These are phyloP conservation scores for Phalaenopsis aphrodite DNA, from an alignment of 106 monocot species.

Conservation along the genomic window DNA sequence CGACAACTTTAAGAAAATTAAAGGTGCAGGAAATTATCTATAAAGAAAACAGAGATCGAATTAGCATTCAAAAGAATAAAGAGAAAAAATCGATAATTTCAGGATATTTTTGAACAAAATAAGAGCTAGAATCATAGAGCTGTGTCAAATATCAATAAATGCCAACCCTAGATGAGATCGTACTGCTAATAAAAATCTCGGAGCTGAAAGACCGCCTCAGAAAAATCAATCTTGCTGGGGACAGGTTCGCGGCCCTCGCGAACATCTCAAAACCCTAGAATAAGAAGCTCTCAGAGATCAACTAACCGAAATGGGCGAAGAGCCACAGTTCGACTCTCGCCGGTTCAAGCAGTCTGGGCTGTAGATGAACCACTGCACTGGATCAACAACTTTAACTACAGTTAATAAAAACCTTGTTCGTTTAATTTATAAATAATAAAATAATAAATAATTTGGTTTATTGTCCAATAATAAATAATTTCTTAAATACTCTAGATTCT, in stretches of 20 bases:
- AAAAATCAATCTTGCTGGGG: background rate
- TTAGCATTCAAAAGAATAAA: background rate
- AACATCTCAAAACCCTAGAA: constrained; percentile 8
- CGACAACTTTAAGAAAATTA: background rate
- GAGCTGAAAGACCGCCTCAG: constrained; percentile 18
- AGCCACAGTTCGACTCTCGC: too few species aligned
- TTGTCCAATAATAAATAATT: too few species aligned
- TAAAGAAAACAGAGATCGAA: background rate
- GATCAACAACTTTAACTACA: too few species aligned
- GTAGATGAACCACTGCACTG: too few species aligned
- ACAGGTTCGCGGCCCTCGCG: background rate
- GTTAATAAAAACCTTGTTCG: too few species aligned
- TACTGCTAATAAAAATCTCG: constrained; percentile 28
- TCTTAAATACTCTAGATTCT: too few species aligned
- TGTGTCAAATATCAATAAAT: background rate
- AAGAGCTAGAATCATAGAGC: background rate
- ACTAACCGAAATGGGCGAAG: background rate
- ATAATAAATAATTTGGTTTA: too few species aligned
- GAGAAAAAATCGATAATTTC: background rate
- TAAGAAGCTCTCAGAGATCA: background rate
- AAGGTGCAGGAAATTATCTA: background rate
- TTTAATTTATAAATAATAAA: too few species aligned
- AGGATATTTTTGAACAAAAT: background rate
- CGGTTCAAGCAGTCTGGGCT: too few species aligned
- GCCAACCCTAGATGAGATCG: background rate